phyloP scores from a whole-genome alignment of 73 alveolate species.

The Tetrahymena borealis region DNA sequence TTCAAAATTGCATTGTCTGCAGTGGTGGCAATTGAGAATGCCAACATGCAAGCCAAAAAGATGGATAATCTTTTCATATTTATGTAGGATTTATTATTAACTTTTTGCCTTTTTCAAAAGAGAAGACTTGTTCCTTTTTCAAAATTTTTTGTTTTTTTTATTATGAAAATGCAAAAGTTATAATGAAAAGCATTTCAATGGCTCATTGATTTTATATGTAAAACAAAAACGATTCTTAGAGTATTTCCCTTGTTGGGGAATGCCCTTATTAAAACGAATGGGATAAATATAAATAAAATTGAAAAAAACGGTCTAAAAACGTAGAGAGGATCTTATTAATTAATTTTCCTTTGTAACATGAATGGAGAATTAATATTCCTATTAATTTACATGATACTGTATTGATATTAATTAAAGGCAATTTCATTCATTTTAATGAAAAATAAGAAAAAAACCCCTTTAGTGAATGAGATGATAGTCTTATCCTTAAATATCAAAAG shows the following conservation, averaged over 20 bases:
- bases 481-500: too few species aligned
- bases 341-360: not conserved
- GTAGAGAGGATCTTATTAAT: too few species aligned
- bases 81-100: not conserved
- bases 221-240: too few species aligned
- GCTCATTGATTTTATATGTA: too few species aligned
- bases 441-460: too few species aligned
- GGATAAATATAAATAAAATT: not conserved
- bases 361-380: not conserved
- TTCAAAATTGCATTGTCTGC: not conserved
- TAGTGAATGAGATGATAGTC: too few species aligned
- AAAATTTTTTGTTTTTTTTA: not conserved
- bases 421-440: too few species aligned
- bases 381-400: not conserved
- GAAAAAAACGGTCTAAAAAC: not conserved
- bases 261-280: not conserved
- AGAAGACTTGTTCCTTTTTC: not conserved
- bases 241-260: too few species aligned
- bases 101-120: not conserved
- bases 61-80: not conserved
- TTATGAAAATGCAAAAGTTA: too few species aligned
- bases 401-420: too few species aligned
- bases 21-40: not conserved
- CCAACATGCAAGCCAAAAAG: not conserved
- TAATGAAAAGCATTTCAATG: too few species aligned